Conservation (phyloP, 345 rosid species). For the Alliaria petiolata region DNA sequence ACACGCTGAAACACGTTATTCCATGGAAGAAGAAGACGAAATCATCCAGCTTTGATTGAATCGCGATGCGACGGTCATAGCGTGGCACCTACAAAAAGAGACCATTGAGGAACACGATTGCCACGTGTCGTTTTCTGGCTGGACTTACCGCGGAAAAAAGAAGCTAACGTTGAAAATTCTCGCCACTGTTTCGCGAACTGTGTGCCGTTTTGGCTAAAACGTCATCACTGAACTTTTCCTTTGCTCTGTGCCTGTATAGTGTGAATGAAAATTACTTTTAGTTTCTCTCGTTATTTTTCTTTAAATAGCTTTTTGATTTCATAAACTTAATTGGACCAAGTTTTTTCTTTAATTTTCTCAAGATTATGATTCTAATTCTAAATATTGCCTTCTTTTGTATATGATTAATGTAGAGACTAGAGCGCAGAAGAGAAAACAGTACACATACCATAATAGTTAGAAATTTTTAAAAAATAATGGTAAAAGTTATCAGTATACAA, state of each 20-base stretch:
- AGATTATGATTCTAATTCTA: not conserved
- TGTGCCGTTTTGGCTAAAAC: constrained; percentile 27
- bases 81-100: constrained; percentile 19
- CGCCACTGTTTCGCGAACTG: not conserved
- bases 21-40: constrained; percentile 25
- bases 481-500: too few relatives aligned
- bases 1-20: constrained; percentile 13
- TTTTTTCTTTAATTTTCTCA: not conserved
- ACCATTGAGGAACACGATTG: constrained; percentile 18
- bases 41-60: constrained; percentile 14
- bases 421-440: not conserved
- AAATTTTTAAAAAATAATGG: too few relatives aligned
- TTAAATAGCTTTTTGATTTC: not conserved
- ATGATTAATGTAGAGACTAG: not conserved
- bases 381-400: not conserved
- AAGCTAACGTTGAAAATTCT: constrained; percentile 22
- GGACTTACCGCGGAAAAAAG: constrained; percentile 6
- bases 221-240: not conserved
- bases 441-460: not conserved
- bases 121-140: constrained; percentile 29
- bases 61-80: constrained; percentile 4
- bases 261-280: not conserved
- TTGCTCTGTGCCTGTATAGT: too few relatives aligned
- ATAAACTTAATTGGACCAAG: not conserved
- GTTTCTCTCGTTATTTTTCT: not conserved